These are phyloP conservation scores for Piper longum DNA, from an alignment of 164 flowering plant genomes.

Conservation along the genomic window DNA sequence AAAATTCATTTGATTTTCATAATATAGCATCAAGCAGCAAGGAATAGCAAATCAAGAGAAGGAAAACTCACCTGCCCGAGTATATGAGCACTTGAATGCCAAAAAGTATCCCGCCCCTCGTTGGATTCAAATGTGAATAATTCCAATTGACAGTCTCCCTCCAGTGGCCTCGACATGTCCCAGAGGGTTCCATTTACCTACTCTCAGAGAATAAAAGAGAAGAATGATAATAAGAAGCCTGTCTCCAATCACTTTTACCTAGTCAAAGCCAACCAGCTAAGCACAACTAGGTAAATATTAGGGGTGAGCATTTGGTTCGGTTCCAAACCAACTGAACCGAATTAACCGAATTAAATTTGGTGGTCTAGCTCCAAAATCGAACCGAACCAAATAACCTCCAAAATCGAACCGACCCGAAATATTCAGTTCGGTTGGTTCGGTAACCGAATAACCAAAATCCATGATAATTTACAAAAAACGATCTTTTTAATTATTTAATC, in stretches of 20 bases:
- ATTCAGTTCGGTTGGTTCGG: too few species aligned
- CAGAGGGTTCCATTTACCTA: constrained; percentile 61
- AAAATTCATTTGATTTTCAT: neutral
- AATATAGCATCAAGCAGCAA: neutral
- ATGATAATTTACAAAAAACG: too few species aligned
- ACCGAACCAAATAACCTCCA: too few species aligned
- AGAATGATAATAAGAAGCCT: neutral
- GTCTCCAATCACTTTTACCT: neutral
- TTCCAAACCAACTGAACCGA: too few species aligned
- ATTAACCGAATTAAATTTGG: too few species aligned
- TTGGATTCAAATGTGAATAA: constrained; percentile 59
- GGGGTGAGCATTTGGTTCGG: too few species aligned
- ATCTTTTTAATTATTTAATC: too few species aligned
- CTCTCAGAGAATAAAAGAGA: neutral
- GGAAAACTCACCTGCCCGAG: constrained; percentile 56
- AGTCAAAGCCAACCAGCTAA: neutral
- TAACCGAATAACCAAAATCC: too few species aligned
- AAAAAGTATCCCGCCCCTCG: constrained; percentile 88
- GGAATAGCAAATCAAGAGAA: neutral
- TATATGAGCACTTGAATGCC: constrained; percentile 99
- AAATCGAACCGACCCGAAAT: too few species aligned
- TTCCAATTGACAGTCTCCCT: constrained; percentile 65
- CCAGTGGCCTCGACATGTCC: constrained; percentile 88
- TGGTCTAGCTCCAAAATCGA: too few species aligned
- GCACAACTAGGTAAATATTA: neutral